Base-by-base conservation (phyloP, 305 asterid species). In the Fraxinus xanthoxyloides region DNA sequence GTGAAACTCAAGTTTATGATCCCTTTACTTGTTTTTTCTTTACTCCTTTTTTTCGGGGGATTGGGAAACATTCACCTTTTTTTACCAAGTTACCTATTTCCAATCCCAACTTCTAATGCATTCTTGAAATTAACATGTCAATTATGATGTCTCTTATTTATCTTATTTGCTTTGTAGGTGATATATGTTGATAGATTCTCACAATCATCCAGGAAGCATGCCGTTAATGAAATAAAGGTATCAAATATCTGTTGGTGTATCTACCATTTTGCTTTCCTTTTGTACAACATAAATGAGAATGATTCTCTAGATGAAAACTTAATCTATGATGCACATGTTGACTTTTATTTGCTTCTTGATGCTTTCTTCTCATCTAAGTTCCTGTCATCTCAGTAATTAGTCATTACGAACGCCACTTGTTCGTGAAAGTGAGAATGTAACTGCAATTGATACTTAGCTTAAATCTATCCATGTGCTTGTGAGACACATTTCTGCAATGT, bases 191-290 rank as follows among this genome's bases (percentile, higher is more conserved):
- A 97, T 89, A 91, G 97, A 84, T 95, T 93, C 90, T 94, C 98
- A 78, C 90, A 89, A 72, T 85, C 92, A 82, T 97, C 98, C 85
- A 88, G 98, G 89, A 97, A 88, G 92, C 88, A 89, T 83, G 97
- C 98, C 77, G 95, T 97, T 76, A 88, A 83, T 88, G 98, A 97
- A 90, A 94, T 97, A 92, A 97, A 94, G 98, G 99, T 97, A 93
- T 83, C 87, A 85, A 85, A 80, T 83, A 80, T 87, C 77, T 38
- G 80, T 77, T 69, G 84, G 76, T 43, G 77, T 83, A 75, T 31
- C 63, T 82, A 77, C 63, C 63, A 10, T 67, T 65, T 30, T 77
- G 28, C 54, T 56, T 65, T 77, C 74, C 74, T 28, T 28, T 67
- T 28, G 35, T 67, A 67, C 73, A 67, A 67, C 73, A 67, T 67